Evolutionary conservation across 1,284 basidiomycete species (phyloP).

Genomic region (Rhodotorula sp.): DNA sequence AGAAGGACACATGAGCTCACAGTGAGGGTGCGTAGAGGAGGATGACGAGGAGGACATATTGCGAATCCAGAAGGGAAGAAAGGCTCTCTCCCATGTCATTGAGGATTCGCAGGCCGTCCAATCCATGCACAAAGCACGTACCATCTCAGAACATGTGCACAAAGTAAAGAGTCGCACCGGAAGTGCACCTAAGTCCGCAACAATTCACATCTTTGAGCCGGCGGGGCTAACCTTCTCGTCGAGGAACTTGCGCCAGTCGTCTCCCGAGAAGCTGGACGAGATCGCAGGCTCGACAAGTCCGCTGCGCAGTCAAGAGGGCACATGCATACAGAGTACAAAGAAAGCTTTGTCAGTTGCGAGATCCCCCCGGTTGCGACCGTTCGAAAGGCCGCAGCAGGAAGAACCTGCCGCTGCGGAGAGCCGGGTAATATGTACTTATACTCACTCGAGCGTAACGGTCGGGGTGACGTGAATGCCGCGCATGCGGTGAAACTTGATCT

Average conservation of each 20-base stretch:
- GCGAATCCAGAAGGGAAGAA: too few relatives aligned
- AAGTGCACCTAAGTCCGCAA: background rate
- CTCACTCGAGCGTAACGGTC: constrained; percentile 45
- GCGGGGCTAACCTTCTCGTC: constrained; percentile 12
- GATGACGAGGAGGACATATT: too few relatives aligned
- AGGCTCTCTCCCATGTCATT: too few relatives aligned
- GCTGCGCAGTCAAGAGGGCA: constrained; percentile 8
- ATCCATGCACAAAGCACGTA: too few relatives aligned
- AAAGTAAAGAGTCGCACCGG: background rate
- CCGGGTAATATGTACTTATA: too few relatives aligned
- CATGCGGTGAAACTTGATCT: constrained; percentile 45
- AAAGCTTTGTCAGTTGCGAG: constrained; percentile 33
- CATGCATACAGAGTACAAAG: background rate
- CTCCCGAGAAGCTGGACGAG: constrained; percentile 76
- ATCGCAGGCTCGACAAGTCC: constrained; percentile 76
- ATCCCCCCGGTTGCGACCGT: too few relatives aligned
- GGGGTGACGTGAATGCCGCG: constrained; percentile 52
- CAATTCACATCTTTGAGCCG: background rate
- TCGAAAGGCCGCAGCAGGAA: background rate
- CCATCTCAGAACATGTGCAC: background rate
- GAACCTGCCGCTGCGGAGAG: background rate
- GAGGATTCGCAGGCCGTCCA: too few relatives aligned
- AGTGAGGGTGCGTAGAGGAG: too few relatives aligned
- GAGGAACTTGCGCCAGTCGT: constrained; percentile 83
- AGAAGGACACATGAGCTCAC: too few relatives aligned